Base-by-base conservation (phyloP, 768 basidiomycete species). In the Boletus pseudopeckii region DNA sequence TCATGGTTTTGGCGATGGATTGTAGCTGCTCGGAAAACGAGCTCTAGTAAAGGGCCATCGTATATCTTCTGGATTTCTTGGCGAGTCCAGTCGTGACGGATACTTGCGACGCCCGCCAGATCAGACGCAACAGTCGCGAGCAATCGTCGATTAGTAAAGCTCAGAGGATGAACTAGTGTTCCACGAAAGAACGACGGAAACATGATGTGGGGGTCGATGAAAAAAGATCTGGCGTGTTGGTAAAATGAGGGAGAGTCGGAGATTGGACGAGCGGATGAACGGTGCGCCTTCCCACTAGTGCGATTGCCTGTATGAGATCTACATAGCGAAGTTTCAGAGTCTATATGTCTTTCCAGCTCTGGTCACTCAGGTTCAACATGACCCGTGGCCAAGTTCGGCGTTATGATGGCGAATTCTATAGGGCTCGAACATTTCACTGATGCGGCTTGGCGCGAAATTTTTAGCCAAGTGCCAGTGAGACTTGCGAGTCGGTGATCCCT, bases 1-100 rank as follows among this genome's bases (percentile, higher is more conserved):
- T 95, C 88, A 61, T 97, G 92, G 69, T 89, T 77, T 65, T 86
- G 80, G 59, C 95, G 79, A 71, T 98, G 96, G 11, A 95, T 80
- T 3, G 81, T 71, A 14, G 93, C 90, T 34, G 96, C 87, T 47
- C 84, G 82, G 71, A 89, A 98, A 55, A 96, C 85, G 50, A 96
- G 85, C 42, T 94, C 90, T 62, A 98, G 81, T 48, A 98, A 71
- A 7, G 96, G 91, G 5, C 78, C 77, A 69, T 97, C 84, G 66
- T 91, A 98, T 51, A 98, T 86, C 49, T 79, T 71, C 67, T 92
- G 86, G 52, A 98, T 88, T 71, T 97, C 92, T 28, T 79, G 72
- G 62, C 82, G 84, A 24, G 80, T 75, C 94, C 92, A 95, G 57
- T 85, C 76, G 60, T 81, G 79, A 39, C 85, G 77, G 40, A 80